These are phyloP conservation scores for Aspergillus ustus DNA, from an alignment of 2,329 filamentous ascomycete genomes.

Conservation along the genomic window DNA sequence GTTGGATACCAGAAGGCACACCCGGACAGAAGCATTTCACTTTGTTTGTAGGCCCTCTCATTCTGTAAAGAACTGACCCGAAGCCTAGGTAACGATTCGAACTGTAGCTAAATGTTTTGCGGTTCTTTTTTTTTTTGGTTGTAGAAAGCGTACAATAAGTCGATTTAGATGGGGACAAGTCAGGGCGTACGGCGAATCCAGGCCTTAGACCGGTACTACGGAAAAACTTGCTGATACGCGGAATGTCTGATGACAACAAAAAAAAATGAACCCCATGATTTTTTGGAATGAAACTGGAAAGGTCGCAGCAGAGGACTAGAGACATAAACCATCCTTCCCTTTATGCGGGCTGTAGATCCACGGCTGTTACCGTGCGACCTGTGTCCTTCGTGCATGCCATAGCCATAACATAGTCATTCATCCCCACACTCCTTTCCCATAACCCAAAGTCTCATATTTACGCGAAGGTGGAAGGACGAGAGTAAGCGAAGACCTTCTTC, in stretches of 20 bases:
- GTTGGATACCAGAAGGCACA: not conserved
- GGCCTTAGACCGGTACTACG: not conserved
- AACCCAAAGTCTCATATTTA: slow-evolving; percentile 61
- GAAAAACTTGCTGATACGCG: not conserved
- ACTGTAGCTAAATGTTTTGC: too few species aligned
- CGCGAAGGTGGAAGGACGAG: slow-evolving; percentile 96
- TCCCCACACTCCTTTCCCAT: slow-evolving; percentile 43
- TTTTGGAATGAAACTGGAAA: slow-evolving; percentile 46
- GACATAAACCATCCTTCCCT: slow-evolving; percentile 45
- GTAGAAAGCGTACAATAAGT: too few species aligned
- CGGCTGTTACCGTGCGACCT: slow-evolving; percentile 40
- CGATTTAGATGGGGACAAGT: too few species aligned
- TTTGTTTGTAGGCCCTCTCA: too few species aligned
- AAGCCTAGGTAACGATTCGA: too few species aligned
- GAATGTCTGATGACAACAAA: slow-evolving; percentile 16
- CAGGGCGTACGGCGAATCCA: too few species aligned
- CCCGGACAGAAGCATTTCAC: not conserved
- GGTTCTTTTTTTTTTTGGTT: too few species aligned
- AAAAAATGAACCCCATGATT: slow-evolving; percentile 41
- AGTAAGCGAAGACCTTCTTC: slow-evolving; percentile 92
- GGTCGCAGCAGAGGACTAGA: slow-evolving; percentile 47
- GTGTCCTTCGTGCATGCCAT: slow-evolving; percentile 47
- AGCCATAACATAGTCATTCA: slow-evolving; percentile 49
- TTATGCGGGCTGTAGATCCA: slow-evolving; percentile 40
- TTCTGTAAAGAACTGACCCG: too few species aligned